These are phyloP conservation scores for Zymoseptoria passerinii DNA, from an alignment of 2,329 filamentous ascomycete species.

Conservation along the genomic window DNA sequence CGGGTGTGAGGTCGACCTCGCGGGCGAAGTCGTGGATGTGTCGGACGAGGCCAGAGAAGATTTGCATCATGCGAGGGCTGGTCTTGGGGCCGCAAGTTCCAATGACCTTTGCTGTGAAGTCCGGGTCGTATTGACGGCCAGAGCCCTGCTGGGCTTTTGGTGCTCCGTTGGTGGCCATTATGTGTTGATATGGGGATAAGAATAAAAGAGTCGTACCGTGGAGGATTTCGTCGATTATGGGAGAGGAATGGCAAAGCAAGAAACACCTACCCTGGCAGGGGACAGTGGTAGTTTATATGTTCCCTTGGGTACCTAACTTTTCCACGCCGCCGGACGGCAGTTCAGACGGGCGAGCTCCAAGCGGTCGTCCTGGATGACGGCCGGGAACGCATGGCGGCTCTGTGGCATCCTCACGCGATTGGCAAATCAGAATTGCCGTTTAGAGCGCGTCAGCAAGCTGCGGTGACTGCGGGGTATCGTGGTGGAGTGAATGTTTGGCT, in stretches of 20 bases:
- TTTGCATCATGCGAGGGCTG: slow-evolving; percentile 53
- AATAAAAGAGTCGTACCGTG: neutral
- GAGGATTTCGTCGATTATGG: neutral
- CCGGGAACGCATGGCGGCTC: neutral
- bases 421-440: neutral
- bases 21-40: slow-evolving; percentile 73
- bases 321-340: neutral
- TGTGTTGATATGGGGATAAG: neutral
- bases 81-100: slow-evolving; percentile 65
- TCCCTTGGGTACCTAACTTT: neutral
- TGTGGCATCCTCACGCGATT: neutral
- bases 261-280: neutral
- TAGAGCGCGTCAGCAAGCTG: neutral
- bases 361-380: neutral
- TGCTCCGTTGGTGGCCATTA: neutral
- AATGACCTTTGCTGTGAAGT: slow-evolving; percentile 67
- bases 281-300: neutral
- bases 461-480: slow-evolving; percentile 32
- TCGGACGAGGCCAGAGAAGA: slow-evolving; percentile 56
- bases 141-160: slow-evolving; percentile 2
- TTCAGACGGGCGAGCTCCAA: neutral
- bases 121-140: slow-evolving; percentile 56
- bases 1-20: slow-evolving; percentile 66
- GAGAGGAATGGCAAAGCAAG: neutral
- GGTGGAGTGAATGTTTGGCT: neutral